Base-by-base conservation (phyloP, 2,329 filamentous ascomycete species). In the Myriosclerotinia curreyana region DNA sequence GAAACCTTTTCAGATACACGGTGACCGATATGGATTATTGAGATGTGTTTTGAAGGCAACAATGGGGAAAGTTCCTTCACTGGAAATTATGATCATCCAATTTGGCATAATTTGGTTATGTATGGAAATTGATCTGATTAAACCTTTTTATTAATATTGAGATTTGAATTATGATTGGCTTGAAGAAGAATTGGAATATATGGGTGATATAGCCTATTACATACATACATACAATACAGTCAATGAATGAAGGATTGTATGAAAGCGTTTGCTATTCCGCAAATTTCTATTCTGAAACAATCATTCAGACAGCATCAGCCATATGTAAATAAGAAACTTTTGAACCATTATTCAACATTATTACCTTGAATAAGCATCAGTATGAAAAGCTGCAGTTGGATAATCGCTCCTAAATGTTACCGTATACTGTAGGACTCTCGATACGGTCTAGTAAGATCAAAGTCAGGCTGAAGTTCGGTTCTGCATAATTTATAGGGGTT, bases 61-160 rank as follows among this genome's bases (percentile, higher is more conserved):
- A n/a, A n/a, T n/a, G n/a, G n/a, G n/a, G 15, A 22, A 54, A 8
- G 52, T n/a, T 1, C 17, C 15, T 17, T 36, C 4, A 40, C 25
- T 38, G 2, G 12, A 62, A 62, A 54, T 54, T 48, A 62, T 46
- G 49, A 62, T 62, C 60, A 54, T 38, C 60, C 49, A 46, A 36
- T 38, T 44, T 12, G 9, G 20, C 20, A n/a, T 15, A 31, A 31
- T 31, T 7, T 44, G 17, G 17, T 36, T 22, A 20, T 44, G 3
- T 17, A 20, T 53, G 38, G 49, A 52, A 61, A 61, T 50, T 36
- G 28, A n/a, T 36, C 42, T 34, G 28, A 48, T 36, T 20, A 48
- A 48, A 4, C 40, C 5, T 7, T 46, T n/a, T 31, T 55, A 38
- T 36, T 54, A 25, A 40, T n/a, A 36, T 42, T 55, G 52, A 22